Conservation (phyloP, 1,284 basidiomycete genomes). For the Earliella scabrosa region DNA sequence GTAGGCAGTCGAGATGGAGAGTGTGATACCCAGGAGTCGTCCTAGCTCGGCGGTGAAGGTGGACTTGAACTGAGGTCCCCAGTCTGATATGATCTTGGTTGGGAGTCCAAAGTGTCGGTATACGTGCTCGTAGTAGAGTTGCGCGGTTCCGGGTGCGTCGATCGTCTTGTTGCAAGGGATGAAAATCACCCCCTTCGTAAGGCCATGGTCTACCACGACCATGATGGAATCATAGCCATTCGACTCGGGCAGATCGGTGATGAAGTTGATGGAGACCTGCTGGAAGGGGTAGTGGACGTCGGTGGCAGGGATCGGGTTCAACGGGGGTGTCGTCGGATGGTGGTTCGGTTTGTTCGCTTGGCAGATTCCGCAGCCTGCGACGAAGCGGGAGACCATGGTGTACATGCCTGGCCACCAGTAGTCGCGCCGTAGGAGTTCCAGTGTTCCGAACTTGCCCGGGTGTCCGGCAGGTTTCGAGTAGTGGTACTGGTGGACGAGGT, state of each 20-base stretch:
- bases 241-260: slow-evolving; percentile 38
- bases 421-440: too few relatives aligned
- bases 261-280: slow-evolving; percentile 39
- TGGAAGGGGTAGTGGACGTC: neutral
- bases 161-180: slow-evolving; percentile 31
- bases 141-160: too few relatives aligned
- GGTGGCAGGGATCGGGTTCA: neutral
- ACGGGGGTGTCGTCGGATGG: slow-evolving; percentile 4
- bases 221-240: slow-evolving; percentile 41
- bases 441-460: too few relatives aligned
- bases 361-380: slow-evolving; percentile 42
- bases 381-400: slow-evolving; percentile 35
- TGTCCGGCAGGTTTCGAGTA: too few relatives aligned
- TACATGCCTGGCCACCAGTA: slow-evolving; percentile 48
- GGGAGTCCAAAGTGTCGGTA: too few relatives aligned
- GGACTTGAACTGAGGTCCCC: too few relatives aligned
- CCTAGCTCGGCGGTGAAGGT: too few relatives aligned
- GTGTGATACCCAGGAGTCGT: slow-evolving; percentile 28
- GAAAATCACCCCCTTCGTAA: slow-evolving; percentile 36
- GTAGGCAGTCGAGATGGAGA: slow-evolving; percentile 28
- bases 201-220: slow-evolving; percentile 37
- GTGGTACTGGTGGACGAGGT: too few relatives aligned
- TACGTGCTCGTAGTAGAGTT: too few relatives aligned
- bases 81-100: too few relatives aligned
- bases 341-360: slow-evolving; percentile 37